Base-by-base conservation (phyloP, 176 grass and related monocot genomes). In the Echinochloa phyllopogon region DNA sequence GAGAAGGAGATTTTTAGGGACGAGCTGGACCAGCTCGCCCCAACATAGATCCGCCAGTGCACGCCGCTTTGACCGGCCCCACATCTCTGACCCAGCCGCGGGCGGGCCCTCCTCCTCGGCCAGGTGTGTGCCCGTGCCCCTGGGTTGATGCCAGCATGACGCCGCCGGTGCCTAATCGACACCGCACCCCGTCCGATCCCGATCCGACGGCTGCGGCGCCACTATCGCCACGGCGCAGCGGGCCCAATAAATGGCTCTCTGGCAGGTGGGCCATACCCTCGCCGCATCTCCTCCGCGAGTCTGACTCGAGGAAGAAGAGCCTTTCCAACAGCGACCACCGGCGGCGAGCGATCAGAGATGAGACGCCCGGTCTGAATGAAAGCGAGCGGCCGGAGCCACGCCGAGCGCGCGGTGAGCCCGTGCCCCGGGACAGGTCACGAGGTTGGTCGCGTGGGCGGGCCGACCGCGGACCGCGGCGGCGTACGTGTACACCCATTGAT, bases 371-470 rank as follows among this genome's bases (percentile, higher is more conserved):
- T 70, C 39, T 69, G 66, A 14, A 61, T 52, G 59, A 75, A 75
- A 65, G 74, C 40, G 49, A 83, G 65, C 40, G 63, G 23, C 33
- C 24, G 27, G 5, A 57, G 50, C 50, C 27, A 5, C 15, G 20
- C 4, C 5, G 21, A 6, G 42, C 42, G 41, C 5, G 76, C 12
- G 16, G 47, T 18, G 78, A 20, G 47, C 12, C 61, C 63, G n/a
- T 8, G 37, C 1, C n/a, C 17, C 18, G 56, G 44, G 78, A 27
- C 74, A 57, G 39, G 33, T 63, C 80, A 53, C 73, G 73, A 77
- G 86, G 43, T 78, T 84, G 77, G 88, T 89, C 88, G 88, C 77
- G n/a, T n/a, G 71, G 71, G 77, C 77, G 88, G 88, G 77, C 77
- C 83, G 88, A 89, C 87, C 87, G 61, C 51, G 25, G 47, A 66